Percentiles rank a stretch among this genome's conserved stretches.
phyloP scores from a whole-genome alignment of 768 basidiomycete species.

The Tylopilus rubrobrunneus region DNA sequence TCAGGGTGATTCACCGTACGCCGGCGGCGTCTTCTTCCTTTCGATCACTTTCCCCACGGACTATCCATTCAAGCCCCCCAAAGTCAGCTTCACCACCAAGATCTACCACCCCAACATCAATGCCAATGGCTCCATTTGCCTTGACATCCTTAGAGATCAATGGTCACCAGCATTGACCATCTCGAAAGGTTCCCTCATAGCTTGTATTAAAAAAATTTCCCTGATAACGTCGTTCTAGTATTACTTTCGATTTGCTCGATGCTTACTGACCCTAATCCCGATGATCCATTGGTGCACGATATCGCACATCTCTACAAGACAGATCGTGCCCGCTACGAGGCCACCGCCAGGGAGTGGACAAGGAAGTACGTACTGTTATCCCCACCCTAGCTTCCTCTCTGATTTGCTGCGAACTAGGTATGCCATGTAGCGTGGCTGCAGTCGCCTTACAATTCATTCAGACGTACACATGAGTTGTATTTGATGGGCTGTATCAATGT shows the following conservation, averaged over 20 bases:
- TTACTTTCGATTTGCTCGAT: conserved; percentile 98
- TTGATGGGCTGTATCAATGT: conserved; percentile 27
- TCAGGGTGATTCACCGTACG: conserved; percentile 95
- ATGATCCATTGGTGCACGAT: conserved; percentile 97
- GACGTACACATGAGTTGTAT: conserved; percentile 28
- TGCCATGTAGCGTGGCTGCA: conserved; percentile 47
- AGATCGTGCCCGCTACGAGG: conserved; percentile 94
- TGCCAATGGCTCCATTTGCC: conserved; percentile 97
- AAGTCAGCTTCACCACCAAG: conserved; percentile 99
- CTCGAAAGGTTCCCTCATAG: conserved; percentile 77
- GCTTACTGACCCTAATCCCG: conserved; percentile 98
- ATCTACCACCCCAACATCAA: conserved; percentile 99
- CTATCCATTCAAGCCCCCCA: conserved; percentile 99
- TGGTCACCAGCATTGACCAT: conserved; percentile 99
- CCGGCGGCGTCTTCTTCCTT: conserved; percentile 99
- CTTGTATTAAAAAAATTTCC: neutral
- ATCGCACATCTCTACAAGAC: conserved; percentile 99
- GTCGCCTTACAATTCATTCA: conserved; percentile 21
- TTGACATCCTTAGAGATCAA: conserved; percentile 97
- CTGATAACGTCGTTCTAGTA: conserved; percentile 44
- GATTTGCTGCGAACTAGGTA: conserved; percentile 29
- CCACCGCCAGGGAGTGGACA: conserved; percentile 98
- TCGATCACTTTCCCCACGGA: conserved; percentile 93
- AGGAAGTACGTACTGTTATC: conserved; percentile 73
- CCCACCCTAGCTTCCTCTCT: neutral